Evolutionary conservation across 2,329 filamentous ascomycete species (phyloP).

Genomic region (Diaporthe citri): DNA sequence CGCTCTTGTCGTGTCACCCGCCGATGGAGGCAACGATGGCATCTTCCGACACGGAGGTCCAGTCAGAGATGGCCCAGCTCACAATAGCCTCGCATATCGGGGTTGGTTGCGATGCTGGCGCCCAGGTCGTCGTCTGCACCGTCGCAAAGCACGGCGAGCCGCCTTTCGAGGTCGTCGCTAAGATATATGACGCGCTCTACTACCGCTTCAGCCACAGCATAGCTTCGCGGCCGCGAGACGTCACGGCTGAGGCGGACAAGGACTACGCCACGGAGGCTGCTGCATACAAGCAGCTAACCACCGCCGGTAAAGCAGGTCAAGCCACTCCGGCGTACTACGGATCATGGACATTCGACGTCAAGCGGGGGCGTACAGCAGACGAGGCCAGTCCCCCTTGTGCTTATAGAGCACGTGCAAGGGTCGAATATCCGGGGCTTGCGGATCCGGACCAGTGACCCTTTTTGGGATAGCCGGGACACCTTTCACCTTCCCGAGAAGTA

Average conservation of each 20-base stretch:
- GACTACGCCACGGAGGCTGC: background rate
- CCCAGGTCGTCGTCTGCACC: constrained; percentile 6
- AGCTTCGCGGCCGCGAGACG: background rate
- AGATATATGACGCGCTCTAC: background rate
- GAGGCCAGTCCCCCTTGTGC: background rate
- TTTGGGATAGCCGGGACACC: background rate
- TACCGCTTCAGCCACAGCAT: background rate
- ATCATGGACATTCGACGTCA: background rate
- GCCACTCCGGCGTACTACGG: background rate
- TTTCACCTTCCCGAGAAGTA: background rate
- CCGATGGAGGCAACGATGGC: background rate
- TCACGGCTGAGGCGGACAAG: constrained; percentile 1
- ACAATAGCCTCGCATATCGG: background rate
- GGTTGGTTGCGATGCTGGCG: background rate
- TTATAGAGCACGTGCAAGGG: background rate
- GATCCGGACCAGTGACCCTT: background rate
- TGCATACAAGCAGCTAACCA: background rate
- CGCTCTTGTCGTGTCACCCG: constrained; percentile 6
- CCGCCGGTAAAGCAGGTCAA: background rate
- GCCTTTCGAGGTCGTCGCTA: background rate
- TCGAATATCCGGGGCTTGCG: background rate
- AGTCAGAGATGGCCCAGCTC: background rate
- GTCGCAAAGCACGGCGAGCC: background rate
- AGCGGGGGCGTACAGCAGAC: background rate
- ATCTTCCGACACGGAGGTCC: background rate